These are phyloP conservation scores for Solioccasus polychromus DNA, from an alignment of 768 basidiomycete genomes.

Conservation along the genomic window DNA sequence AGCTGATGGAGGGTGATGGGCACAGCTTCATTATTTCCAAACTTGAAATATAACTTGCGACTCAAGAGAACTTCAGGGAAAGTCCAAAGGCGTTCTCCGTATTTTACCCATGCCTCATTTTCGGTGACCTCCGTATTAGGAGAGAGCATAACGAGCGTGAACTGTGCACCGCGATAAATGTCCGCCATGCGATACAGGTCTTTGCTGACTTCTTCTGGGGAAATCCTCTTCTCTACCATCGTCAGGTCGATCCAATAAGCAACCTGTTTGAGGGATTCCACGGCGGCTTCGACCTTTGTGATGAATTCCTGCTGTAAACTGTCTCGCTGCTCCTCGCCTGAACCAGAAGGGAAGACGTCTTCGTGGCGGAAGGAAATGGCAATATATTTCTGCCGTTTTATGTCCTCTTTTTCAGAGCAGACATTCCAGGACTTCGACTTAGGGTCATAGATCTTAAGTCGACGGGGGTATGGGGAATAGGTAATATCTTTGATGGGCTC, in stretches of 20 bases:
- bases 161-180: slow-evolving; percentile 19
- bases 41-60: slow-evolving; percentile 16
- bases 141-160: slow-evolving; percentile 23
- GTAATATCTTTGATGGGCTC: slow-evolving; percentile 10
- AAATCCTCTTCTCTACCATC: not conserved
- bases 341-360: slow-evolving; percentile 5
- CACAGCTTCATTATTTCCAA: slow-evolving; percentile 9
- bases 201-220: slow-evolving; percentile 3
- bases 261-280: slow-evolving; percentile 6
- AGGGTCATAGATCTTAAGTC: slow-evolving; percentile 14
- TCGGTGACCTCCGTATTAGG: not conserved
- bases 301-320: not conserved
- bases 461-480: slow-evolving; percentile 12
- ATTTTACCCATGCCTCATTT: slow-evolving; percentile 10
- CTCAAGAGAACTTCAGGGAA: slow-evolving; percentile 23
- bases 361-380: slow-evolving; percentile 16
- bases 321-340: not conserved
- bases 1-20: slow-evolving; percentile 23
- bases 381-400: slow-evolving; percentile 14
- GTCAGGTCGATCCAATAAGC: slow-evolving; percentile 25
- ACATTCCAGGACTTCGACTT: not conserved
- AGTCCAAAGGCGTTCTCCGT: slow-evolving; percentile 25
- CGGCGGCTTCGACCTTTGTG: not conserved
- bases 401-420: not conserved
- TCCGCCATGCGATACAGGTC: slow-evolving; percentile 27